Evolutionary conservation across 2,329 filamentous ascomycete species (phyloP).

Genomic region (Verticillium tricorpus): DNA sequence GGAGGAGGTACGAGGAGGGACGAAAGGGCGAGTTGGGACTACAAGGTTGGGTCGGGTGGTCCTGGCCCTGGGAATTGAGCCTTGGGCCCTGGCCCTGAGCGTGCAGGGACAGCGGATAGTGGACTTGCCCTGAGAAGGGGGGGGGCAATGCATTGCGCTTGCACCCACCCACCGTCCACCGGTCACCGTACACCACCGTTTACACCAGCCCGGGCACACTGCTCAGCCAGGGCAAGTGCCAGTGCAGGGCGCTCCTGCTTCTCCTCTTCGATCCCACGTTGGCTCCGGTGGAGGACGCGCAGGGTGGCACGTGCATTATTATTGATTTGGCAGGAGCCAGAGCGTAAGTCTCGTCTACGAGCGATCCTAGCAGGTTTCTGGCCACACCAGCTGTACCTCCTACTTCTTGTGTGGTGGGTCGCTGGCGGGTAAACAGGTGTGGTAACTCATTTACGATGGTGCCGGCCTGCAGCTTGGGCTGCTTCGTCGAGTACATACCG

Average conservation of each 20-base stretch:
- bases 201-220: neutral
- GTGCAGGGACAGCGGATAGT: neutral
- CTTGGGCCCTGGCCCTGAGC: neutral
- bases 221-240: neutral
- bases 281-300: neutral
- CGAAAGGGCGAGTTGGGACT: neutral
- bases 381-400: neutral
- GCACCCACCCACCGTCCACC: neutral
- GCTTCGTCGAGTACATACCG: neutral
- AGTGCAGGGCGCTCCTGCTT: neutral
- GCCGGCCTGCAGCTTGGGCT: neutral
- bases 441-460: slow-evolving; percentile 1
- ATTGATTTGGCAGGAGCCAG: neutral
- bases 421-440: neutral
- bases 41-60: neutral
- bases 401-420: neutral
- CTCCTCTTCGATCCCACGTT: neutral
- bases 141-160: neutral
- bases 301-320: neutral
- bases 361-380: too few relatives aligned
- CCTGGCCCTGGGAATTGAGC: neutral
- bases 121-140: neutral
- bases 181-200: neutral
- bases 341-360: neutral
- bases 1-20: neutral